Conservation (phyloP, 257 asterid species). For the Nicotiana tomentosiformis region DNA sequence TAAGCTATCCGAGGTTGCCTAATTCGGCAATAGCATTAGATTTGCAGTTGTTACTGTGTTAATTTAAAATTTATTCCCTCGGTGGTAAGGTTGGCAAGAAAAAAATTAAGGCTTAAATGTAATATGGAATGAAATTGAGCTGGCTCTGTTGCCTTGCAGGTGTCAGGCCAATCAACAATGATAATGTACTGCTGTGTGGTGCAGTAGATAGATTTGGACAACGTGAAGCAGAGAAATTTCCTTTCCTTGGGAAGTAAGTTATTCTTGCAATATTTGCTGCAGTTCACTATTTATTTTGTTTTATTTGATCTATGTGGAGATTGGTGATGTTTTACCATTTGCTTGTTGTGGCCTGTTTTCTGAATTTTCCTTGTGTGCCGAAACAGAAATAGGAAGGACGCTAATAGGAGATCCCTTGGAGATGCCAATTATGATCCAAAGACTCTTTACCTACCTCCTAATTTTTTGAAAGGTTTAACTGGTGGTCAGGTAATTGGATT, state of each 20-base stretch:
- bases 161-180: conserved; percentile 35
- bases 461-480: conserved; percentile 60
- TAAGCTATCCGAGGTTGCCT: not conserved
- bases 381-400: conserved; percentile 77
- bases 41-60: not conserved
- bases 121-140: not conserved
- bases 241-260: conserved; percentile 74
- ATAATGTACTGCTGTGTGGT: conserved; percentile 35
- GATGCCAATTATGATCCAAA: conserved; percentile 73
- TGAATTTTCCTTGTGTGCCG: conserved; percentile 1
- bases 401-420: conserved; percentile 58
- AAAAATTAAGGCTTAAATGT: not conserved
- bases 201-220: conserved; percentile 58
- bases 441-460: conserved; percentile 75
- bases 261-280: conserved; percentile 3
- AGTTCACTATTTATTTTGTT: not conserved
- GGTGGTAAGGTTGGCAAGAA: not conserved
- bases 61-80: not conserved
- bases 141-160: conserved; percentile 30
- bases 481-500: conserved; percentile 80
- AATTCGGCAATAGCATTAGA: not conserved
- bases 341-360: not conserved
- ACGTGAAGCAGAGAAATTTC: conserved; percentile 63
- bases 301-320: not conserved
- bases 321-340: not conserved